These are phyloP conservation scores for Hanseniaspora hatyaiensis DNA, from an alignment of 805 yeast genomes.

Conservation along the genomic window DNA sequence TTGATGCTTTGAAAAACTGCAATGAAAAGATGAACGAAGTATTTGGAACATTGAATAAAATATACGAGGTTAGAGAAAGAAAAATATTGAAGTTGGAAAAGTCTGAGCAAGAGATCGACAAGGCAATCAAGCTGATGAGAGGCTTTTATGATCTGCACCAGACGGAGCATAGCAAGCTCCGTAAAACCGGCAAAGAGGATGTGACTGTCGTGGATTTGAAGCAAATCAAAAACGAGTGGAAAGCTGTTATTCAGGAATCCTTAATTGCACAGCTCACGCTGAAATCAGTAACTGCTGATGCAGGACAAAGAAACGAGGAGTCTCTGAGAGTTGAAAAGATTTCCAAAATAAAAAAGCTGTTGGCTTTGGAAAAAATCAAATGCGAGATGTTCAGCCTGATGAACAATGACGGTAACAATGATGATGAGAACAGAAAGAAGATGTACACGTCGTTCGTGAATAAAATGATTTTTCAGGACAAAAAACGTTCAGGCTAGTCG, in stretches of 20 bases:
- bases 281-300: not conserved
- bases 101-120: too few species aligned
- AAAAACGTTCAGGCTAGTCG: too few species aligned
- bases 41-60: constrained; percentile 5
- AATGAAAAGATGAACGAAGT: not conserved
- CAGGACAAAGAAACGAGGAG: not conserved
- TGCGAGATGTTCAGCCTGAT: not conserved
- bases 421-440: not conserved
- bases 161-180: not conserved
- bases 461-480: not conserved
- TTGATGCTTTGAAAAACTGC: not conserved
- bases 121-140: not conserved
- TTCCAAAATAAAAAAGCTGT: not conserved
- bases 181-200: not conserved
- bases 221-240: not conserved
- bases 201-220: not conserved
- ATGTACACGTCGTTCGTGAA: not conserved
- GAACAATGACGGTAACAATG: not conserved
- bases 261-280: constrained; percentile 7
- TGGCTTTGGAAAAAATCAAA: not conserved
- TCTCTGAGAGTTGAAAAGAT: not conserved
- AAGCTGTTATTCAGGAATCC: not conserved
- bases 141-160: not conserved
- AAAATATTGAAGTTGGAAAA: not conserved
- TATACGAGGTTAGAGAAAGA: constrained; percentile 3